A percentile compares a stretch with the other conserved stretches of the same genome.
Evolutionary conservation across 2,329 filamentous ascomycete genomes (phyloP).

Genomic region (Talaromyces piceae): DNA sequence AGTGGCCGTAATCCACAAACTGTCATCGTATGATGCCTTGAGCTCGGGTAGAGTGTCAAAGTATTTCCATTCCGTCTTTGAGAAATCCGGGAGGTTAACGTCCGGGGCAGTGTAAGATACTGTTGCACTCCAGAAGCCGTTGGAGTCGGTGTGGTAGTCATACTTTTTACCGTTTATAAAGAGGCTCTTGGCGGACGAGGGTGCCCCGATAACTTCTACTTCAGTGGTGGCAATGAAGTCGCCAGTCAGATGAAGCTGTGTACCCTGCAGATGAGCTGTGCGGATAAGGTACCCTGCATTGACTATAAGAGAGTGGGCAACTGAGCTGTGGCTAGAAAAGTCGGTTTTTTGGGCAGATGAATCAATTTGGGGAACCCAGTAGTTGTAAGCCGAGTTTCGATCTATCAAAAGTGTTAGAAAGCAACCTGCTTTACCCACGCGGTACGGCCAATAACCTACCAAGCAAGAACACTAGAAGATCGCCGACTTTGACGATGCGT

Average conservation of each 20-base stretch:
- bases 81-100: slow-evolving; percentile 52
- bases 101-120: slow-evolving; percentile 45
- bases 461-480: slow-evolving; percentile 49
- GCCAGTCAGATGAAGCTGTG: slow-evolving; percentile 56
- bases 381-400: slow-evolving; percentile 40
- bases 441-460: slow-evolving; percentile 27
- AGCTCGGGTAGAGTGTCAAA: slow-evolving; percentile 67
- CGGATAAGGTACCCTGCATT: slow-evolving; percentile 39
- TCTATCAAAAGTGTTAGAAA: slow-evolving; percentile 36
- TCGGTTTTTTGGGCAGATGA: slow-evolving; percentile 19
- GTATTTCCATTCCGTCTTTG: slow-evolving; percentile 58
- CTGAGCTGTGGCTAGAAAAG: slow-evolving; percentile 15
- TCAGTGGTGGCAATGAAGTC: slow-evolving; percentile 65
- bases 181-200: slow-evolving; percentile 48
- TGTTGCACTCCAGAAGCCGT: slow-evolving; percentile 45
- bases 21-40: slow-evolving; percentile 58
- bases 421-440: background rate
- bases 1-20: slow-evolving; percentile 55
- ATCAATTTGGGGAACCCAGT: slow-evolving; percentile 37
- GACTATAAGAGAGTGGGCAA: slow-evolving; percentile 32
- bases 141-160: slow-evolving; percentile 32
- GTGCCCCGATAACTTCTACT: slow-evolving; percentile 61
- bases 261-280: slow-evolving; percentile 46
- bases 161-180: slow-evolving; percentile 52
- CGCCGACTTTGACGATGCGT: slow-evolving; percentile 30